Conservation (phyloP, 2,329 filamentous ascomycete species). For the Colletotrichum costaricense region DNA sequence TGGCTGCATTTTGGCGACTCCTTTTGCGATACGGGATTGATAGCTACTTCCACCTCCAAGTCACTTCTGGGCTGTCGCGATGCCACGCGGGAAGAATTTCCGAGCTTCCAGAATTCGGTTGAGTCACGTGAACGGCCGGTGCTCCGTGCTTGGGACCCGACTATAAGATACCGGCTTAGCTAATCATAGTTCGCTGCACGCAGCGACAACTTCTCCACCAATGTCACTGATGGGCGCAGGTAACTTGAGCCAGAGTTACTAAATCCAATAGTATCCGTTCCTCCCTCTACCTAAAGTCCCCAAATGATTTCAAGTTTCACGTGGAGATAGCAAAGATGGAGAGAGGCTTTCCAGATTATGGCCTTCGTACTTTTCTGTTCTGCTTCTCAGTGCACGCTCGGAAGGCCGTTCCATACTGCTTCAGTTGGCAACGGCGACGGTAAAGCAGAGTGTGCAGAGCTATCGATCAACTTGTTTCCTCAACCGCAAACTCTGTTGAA, state of each 20-base stretch:
- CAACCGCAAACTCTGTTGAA: background rate
- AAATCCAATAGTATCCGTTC: no score
- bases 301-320: no score
- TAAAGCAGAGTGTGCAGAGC: background rate
- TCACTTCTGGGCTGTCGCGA: background rate
- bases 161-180: background rate
- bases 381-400: background rate
- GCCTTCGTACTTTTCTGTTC: no score
- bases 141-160: constrained; percentile 1
- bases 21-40: constrained; percentile 8
- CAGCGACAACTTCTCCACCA: no score
- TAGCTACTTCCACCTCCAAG: background rate
- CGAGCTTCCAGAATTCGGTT: constrained; percentile 25
- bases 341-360: background rate
- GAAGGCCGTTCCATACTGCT: background rate
- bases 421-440: background rate
- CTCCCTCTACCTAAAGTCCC: no score
- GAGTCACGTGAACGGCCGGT: constrained; percentile 21
- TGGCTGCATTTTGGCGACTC: constrained; percentile 68
- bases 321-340: background rate
- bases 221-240: no score
- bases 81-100: constrained; percentile 31
- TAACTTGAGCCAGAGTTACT: no score
- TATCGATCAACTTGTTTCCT: background rate
- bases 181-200: background rate